Conservation (phyloP, 2,329 filamentous ascomycete genomes). For the Trichophyton schoenleinii region DNA sequence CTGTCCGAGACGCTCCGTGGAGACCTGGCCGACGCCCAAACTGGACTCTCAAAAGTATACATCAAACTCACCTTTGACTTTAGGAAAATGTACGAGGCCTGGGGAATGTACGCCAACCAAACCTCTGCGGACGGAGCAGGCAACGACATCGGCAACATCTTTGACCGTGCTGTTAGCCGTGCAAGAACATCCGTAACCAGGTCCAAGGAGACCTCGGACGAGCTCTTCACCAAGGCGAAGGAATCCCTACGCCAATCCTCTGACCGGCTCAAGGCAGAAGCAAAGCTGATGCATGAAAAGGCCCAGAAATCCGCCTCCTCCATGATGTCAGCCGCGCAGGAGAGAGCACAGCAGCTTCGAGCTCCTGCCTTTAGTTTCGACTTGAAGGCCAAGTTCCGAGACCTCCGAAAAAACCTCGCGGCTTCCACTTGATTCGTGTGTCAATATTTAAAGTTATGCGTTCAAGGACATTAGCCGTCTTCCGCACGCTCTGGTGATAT, state of each 20-base stretch:
- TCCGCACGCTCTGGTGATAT: no score
- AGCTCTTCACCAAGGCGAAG: background rate
- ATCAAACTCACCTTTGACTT: conserved; percentile 28
- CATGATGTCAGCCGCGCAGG: background rate
- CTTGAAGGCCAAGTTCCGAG: background rate
- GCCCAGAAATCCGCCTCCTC: background rate
- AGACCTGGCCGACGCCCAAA: conserved; percentile 29
- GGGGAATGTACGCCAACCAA: background rate
- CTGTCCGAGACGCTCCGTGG: conserved; percentile 26
- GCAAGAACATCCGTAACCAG: background rate
- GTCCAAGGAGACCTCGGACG: background rate
- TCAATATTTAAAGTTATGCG: background rate
- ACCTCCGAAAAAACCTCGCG: background rate
- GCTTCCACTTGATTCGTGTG: background rate
- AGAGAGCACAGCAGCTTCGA: background rate
- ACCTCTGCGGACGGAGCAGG: no score
- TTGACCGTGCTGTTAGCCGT: background rate
- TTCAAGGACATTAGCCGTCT: background rate
- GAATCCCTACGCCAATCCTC: background rate
- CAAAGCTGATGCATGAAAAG: background rate
- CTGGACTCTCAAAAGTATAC: conserved; percentile 26
- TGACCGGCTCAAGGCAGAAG: background rate
- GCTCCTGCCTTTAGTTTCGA: background rate
- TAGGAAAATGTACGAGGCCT: conserved; percentile 24
- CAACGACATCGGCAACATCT: background rate